Evolutionary conservation across 352 stramenopile species (phyloP).

Genomic region (Phytophthora cryptogea): DNA sequence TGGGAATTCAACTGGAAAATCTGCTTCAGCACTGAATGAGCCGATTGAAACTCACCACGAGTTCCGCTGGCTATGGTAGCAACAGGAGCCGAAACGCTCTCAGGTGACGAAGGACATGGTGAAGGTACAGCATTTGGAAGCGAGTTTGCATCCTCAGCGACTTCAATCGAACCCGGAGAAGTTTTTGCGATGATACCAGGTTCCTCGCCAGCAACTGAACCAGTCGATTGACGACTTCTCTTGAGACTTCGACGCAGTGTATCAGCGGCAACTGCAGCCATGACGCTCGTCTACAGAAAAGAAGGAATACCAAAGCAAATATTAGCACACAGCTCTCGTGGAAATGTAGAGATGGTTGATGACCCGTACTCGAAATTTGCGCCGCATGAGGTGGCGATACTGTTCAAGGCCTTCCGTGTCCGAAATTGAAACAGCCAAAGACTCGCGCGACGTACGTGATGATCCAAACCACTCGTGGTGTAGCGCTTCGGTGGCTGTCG

Average conservation of each 20-base stretch:
- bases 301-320: background rate
- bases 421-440: constrained; percentile 51
- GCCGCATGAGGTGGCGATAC: constrained; percentile 65
- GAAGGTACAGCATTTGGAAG: constrained; percentile 1
- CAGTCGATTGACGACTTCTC: constrained; percentile 40
- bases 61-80: constrained; percentile 1
- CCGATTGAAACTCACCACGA: background rate
- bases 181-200: background rate
- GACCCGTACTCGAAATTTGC: constrained; percentile 61
- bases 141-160: background rate
- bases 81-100: constrained; percentile 21
- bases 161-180: background rate
- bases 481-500: constrained; percentile 43
- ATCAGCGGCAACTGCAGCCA: constrained; percentile 60
- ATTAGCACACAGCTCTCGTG: background rate
- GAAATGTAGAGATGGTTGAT: background rate
- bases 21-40: constrained; percentile 38
- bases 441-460: constrained; percentile 45
- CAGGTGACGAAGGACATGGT: constrained; percentile 20
- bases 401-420: constrained; percentile 50
- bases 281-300: constrained; percentile 49
- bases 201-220: constrained; percentile 8
- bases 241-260: constrained; percentile 55
- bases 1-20: constrained; percentile 26
- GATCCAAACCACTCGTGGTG: constrained; percentile 55